Base-by-base conservation (phyloP, 805 yeast genomes). In the Candida germanica region DNA sequence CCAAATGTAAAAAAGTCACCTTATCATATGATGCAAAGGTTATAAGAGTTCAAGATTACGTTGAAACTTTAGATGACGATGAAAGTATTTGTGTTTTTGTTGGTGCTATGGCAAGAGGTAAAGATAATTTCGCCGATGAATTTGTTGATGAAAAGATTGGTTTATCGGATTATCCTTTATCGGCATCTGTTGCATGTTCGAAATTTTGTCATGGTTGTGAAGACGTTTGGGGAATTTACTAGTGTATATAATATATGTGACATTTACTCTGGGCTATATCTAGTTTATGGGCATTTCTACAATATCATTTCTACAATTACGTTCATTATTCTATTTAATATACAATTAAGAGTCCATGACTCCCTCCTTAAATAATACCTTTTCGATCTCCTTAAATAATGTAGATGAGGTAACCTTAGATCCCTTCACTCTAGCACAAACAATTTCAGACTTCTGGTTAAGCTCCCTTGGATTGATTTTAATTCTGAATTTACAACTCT, bases 91-190 rank as follows among this genome's bases (percentile, higher is more conserved):
- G 98, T 73, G 97, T 93, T 18, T 93, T 93, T 62, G 97, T 93
- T 31, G 98, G 98, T 57, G 96, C 98, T 31, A 93, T 93, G 96
- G 98, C 98, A 14, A 81, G 97, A 61, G 98, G 98, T 55, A 84
- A 83, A 58, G 98, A 93, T 64, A 88, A 80, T 50, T 93, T 93
- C 63, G 98, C 98, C 16, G 98, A 93, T 61, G 98, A 89, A 61
- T 91, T 62, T 55, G 95, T 91, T 29, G 98, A 93, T 59, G 98
- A 93, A 62, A 93, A 91, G 56, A 83, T 93, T 41, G 97, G 97
- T 50, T 80, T 93, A 39, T 87, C 97, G 23, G 88, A 91, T 54
- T 93, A 89, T 61, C 95, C 98, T 35, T 74, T 93, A 44, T 85
- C 95, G 36, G 98, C 98, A 3, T 88, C 97, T 9, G 97, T 93